Evolutionary conservation across 225 moss, liverwort and hornwort genomes (phyloP).

Genomic region (Lunularia cruciata): DNA sequence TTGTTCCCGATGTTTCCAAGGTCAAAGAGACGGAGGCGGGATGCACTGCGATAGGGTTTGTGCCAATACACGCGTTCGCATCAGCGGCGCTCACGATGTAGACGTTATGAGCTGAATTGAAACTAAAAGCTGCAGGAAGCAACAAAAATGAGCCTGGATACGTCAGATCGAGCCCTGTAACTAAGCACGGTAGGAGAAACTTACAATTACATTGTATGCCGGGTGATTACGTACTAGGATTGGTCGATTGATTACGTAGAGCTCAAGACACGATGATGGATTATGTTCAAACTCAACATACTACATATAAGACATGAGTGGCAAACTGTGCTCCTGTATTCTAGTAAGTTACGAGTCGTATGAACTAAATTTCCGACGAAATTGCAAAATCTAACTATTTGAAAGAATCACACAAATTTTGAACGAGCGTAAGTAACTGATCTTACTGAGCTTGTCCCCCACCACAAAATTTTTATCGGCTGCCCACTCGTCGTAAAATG

Average conservation of each 20-base stretch:
- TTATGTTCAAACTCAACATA: too few relatives aligned
- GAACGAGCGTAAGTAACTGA: too few relatives aligned
- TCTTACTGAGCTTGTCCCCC: constrained; percentile 20
- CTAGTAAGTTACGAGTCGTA: too few relatives aligned
- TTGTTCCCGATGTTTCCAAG: neutral
- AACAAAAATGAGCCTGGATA: too few relatives aligned
- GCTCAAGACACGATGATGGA: neutral
- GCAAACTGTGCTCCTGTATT: too few relatives aligned
- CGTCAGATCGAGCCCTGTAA: too few relatives aligned
- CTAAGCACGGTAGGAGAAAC: neutral
- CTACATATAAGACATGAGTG: too few relatives aligned
- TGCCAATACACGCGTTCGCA: neutral
- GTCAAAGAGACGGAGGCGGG: neutral
- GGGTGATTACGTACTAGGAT: too few relatives aligned
- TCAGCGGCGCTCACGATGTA: constrained; percentile 10
- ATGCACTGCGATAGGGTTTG: neutral
- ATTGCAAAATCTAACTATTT: too few relatives aligned
- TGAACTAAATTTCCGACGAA: too few relatives aligned
- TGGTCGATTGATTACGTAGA: neutral
- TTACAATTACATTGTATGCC: neutral
- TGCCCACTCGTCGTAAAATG: constrained; percentile 16
- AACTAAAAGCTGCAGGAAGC: constrained; percentile 17
- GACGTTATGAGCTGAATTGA: neutral
- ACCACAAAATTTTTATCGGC: neutral
- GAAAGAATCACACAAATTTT: too few relatives aligned